Conservation (phyloP, 2,329 filamentous ascomycete species). For the Pseudocercospora pini-densiflorae region DNA sequence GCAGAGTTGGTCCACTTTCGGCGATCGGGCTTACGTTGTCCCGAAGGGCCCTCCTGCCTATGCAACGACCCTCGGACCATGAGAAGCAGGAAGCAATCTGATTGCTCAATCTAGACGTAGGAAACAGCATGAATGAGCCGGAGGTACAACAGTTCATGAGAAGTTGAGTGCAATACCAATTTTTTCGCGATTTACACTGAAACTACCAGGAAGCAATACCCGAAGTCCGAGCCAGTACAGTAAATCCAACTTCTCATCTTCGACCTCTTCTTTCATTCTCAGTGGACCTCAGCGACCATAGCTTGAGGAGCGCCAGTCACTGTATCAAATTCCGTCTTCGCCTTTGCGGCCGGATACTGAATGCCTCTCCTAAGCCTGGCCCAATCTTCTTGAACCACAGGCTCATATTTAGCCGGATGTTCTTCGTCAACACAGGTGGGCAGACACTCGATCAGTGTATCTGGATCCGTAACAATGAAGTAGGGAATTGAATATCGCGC, state of each 20-base stretch:
- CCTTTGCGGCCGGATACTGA: conserved; percentile 25
- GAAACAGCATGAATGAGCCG: background rate
- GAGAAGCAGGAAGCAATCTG: background rate
- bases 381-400: conserved; percentile 45
- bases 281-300: background rate
- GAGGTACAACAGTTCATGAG: background rate
- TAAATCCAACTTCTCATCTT: background rate
- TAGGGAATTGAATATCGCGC: conserved; percentile 48
- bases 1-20: background rate
- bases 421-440: conserved; percentile 39
- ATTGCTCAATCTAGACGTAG: background rate
- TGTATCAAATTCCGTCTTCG: background rate
- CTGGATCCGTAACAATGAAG: conserved; percentile 45
- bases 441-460: conserved; percentile 46
- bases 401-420: conserved; percentile 45
- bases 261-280: background rate
- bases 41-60: no score
- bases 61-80: no score
- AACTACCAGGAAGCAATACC: background rate
- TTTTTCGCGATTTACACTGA: background rate
- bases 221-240: background rate
- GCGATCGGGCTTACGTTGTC: background rate
- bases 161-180: background rate
- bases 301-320: background rate
- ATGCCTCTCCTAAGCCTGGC: conserved; percentile 37